Evolutionary conservation across 805 yeast species (phyloP), one percentile per base, ranked within the genome.

Genomic region (Kuraishia capsulata): DNA sequence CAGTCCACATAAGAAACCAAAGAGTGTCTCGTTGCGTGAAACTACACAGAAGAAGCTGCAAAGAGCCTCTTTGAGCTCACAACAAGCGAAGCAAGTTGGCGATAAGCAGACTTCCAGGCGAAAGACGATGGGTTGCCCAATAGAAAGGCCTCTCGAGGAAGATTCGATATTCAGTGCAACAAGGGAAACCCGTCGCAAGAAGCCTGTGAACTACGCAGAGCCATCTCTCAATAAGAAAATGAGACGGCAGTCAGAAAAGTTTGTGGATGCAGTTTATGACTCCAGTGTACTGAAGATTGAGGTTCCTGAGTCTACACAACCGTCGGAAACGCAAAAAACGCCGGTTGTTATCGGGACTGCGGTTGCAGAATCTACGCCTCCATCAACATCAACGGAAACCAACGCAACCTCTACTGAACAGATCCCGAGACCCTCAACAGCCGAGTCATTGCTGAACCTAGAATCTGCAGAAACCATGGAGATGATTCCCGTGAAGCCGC

Each of bases 201-300:
- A 33, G 28, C 67, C 71, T 9, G 74, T 85, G 4, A 74, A 77
- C 52, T 85, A 85, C 48, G 76, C 76, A 16, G 65, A 76, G 25
- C 87, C 88, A 0, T 76, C 89, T 1, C 55, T 81, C 38, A 64
- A 82, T 30, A 72, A 69, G 13, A 83, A 82, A 51, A 68, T 81
- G 79, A 70, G 94, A 51, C 66, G 90, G 45, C 76, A 75, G 25
- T 65, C 78, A 0, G 80, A 64, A 23, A 66, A 68, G 44, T 59
- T 78, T 33, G 75, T 74, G 3, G 84, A 76, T 53, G 88, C 88
- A 1, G 75, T 79, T 1, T 62, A 57, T 5, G 63, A 56, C 20
- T 53, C 54, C 35, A 56, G 16, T 20, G 36, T 25, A 5, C 8
- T 24, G 11, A 24, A 24, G 26, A 24, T 9, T 9, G 26, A 24